Evolutionary conservation across 139 green algal genomes (phyloP), one percentile per base, ranked within the genome.

Genomic region (Volvox africanus): DNA sequence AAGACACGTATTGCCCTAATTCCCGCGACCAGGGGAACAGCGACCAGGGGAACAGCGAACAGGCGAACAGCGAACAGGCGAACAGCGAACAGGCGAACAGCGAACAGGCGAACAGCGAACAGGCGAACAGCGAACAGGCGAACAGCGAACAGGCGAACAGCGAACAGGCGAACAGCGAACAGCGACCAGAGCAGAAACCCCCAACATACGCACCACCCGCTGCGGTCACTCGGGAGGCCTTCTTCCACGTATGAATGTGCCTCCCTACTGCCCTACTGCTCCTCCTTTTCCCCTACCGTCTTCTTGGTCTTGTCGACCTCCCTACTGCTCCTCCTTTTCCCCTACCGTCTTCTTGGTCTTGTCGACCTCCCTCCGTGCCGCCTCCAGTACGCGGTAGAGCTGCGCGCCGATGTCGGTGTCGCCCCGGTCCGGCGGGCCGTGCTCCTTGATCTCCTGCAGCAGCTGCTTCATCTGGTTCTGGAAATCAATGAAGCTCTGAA

Each of bases 381-480:
- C 75, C 26, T 80, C 30, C 90, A 93, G 65, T 44, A 92, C 87
- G 12, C 86, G 86, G 80, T 89, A 94, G 61, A 93, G 90, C 90
- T 93, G 88, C 32, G 93, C 88, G 0, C 89, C 90, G 33, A 95
- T 95, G 89, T 93, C 89, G 16, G 86, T 80, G 75, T 95, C 93
- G 5, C 86, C 87, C 2, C 62, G n/a, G 1, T 77, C n/a, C 17
- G 93, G 93, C 17, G 69, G 81, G 9, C 82, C 82, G 18, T 87
- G 91, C 28, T 36, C 61, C 83, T 92, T 87, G 22, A 93, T 84
- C 83, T 93, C 79, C 21, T 50, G 73, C 65, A 95, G 93, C 92
- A 95, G 90, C 55, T 81, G 30, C 30, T 35, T 67, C 93, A 95
- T 95, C 84, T 95, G 92, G 11, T 9, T 20, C 92, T 95, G 93